Conservation (phyloP, 768 basidiomycete genomes). For the Phanerodontia chrysosporium region DNA sequence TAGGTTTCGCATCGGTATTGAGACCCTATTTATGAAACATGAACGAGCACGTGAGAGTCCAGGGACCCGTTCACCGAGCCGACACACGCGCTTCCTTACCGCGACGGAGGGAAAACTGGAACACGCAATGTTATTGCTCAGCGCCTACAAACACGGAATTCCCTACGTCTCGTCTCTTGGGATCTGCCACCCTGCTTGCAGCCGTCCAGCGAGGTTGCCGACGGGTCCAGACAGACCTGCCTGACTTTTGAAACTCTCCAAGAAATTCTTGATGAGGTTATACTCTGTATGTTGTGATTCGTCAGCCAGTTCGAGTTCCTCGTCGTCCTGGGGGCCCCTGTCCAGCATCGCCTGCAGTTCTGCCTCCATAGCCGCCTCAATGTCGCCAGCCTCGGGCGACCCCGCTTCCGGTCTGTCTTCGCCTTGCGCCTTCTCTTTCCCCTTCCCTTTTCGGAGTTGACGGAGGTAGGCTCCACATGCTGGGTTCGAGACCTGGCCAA, state of each 20-base stretch:
- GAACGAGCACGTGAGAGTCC: background rate
- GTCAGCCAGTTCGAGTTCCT: slow-evolving; percentile 46
- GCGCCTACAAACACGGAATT: background rate
- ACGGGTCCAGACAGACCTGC: slow-evolving; percentile 88
- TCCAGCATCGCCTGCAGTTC: slow-evolving; percentile 69
- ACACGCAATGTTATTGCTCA: background rate
- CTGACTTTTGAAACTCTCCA: slow-evolving; percentile 95
- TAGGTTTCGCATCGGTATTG: background rate
- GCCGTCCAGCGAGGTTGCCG: slow-evolving; percentile 79
- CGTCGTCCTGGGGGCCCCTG: slow-evolving; percentile 16
- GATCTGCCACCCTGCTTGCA: slow-evolving; percentile 70
- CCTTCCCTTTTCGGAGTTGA: slow-evolving; percentile 37
- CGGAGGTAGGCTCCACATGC: slow-evolving; percentile 10
- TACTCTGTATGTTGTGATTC: slow-evolving; percentile 68
- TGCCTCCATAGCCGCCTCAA: slow-evolving; percentile 86
- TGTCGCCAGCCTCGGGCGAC: slow-evolving; percentile 35
- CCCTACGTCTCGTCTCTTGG: slow-evolving; percentile 55
- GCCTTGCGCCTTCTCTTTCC: slow-evolving; percentile 39
- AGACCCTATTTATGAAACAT: background rate
- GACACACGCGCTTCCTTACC: background rate
- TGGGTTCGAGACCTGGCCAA: slow-evolving; percentile 41
- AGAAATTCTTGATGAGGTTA: slow-evolving; percentile 91
- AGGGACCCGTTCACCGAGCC: background rate
- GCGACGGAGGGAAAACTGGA: background rate
- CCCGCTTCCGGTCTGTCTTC: slow-evolving; percentile 18